phyloP scores from a whole-genome alignment of 148 eudicot species.

The Amaranthus palmeri region DNA sequence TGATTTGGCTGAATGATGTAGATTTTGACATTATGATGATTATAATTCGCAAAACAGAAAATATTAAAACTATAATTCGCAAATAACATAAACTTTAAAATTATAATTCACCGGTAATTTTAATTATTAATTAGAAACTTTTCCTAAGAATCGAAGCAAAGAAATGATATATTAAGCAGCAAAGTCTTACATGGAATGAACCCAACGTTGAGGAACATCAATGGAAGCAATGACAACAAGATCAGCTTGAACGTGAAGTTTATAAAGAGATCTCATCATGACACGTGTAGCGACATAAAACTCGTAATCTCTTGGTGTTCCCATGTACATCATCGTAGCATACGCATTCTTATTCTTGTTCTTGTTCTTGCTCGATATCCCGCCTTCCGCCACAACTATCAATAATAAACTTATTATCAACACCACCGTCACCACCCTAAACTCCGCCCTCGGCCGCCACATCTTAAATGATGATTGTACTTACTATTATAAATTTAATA shows the following conservation, averaged over 20 bases:
- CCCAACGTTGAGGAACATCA: constrained; percentile 81
- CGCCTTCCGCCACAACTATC: not conserved
- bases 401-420: not conserved
- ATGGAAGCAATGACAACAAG: constrained; percentile 92
- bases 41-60: too few relatives aligned
- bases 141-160: too few relatives aligned
- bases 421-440: not conserved
- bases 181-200: constrained; percentile 58
- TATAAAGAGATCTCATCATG: constrained; percentile 62
- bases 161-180: too few relatives aligned
- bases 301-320: constrained; percentile 96
- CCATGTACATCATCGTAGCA: constrained; percentile 99
- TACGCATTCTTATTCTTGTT: constrained; percentile 54
- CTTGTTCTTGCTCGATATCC: not conserved
- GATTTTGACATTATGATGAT: too few relatives aligned
- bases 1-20: too few relatives aligned
- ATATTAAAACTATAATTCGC: too few relatives aligned
- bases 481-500: too few relatives aligned
- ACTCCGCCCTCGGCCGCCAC: not conserved
- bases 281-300: constrained; percentile 90
- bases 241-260: constrained; percentile 69
- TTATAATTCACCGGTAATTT: too few relatives aligned
- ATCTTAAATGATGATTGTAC: not conserved
- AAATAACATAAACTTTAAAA: too few relatives aligned
- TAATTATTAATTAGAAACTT: too few relatives aligned